Evolutionary conservation across 805 yeast species (phyloP), one percentile per base, ranked within the genome.

Genomic region (Ogataea glucozyma): DNA sequence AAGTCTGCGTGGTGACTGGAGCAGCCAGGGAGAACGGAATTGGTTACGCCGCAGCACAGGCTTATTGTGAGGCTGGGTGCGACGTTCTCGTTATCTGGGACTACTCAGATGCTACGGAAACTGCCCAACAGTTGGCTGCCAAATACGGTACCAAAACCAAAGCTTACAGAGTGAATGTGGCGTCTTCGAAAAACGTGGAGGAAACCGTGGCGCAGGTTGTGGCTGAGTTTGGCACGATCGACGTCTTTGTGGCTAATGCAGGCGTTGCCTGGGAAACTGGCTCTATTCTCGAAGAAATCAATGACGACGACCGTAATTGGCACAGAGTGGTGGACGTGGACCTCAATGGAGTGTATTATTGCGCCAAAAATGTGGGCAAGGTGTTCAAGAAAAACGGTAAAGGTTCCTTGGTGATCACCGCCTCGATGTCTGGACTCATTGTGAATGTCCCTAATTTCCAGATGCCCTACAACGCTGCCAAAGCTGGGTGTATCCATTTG

Each of bases 61-160:
- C 88, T 2, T 86, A 72, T 56, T 85, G 89, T 38, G 91, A 86
- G 66, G 91, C 91, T 4, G 96, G 96, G 39, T 95, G 95, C 8
- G 84, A 84, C 49, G 60, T 42, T 31, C 78, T 88, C 24, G 87
- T 87, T 35, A 56, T 70, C 35, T 67, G 71, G 65, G 66, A 56
- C 51, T 64, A 50, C 48, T 40, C 40, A 31, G 64, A 55, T 46
- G 51, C 58, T 31, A 38, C 53, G 3, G 53, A 49, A 29, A 47
- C 58, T 12, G 48, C 51, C 26, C 49, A 44, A 20, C 31, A 24
- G 9, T 42, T 60, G n/a, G 40, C 49, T 4, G 29, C 38, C 53
- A 61, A 51, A 57, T 64, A 51, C 40, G 61, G 62, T 8, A 48
- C 54, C 9, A 54, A 48, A 29, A 51, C 55, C 11, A 52, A 47